Conservation (phyloP, 106 monocot species). For the Dendrobium chrysotoxum region DNA sequence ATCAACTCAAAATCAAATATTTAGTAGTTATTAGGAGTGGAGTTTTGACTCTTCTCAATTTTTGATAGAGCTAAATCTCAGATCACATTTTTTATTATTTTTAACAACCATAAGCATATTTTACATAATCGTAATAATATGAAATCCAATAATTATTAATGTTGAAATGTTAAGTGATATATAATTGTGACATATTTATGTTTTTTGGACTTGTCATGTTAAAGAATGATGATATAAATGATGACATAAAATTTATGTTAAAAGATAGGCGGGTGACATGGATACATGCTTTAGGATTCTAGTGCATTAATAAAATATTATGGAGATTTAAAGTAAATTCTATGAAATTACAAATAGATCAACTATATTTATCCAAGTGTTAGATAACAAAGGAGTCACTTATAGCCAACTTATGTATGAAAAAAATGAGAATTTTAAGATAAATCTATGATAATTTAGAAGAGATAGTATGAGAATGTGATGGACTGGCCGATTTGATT, state of each 20-base stretch:
- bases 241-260: neutral
- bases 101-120: no score
- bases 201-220: neutral
- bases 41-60: no score
- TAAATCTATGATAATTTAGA: neutral
- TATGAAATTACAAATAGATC: neutral
- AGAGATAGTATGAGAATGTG: neutral
- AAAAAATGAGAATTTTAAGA: neutral
- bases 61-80: no score
- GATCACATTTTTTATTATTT: no score
- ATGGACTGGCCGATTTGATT: no score
- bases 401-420: neutral
- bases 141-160: no score
- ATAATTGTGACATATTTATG: neutral
- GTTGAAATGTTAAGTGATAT: no score
- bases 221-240: neutral
- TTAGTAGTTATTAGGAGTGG: no score
- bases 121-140: no score
- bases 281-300: neutral
- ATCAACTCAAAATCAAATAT: no score
- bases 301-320: neutral
- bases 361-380: neutral
- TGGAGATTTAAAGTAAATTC: neutral
- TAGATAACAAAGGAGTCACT: neutral
- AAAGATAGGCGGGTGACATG: neutral